Base-by-base conservation (phyloP, 352 stramenopile genomes). In the Phytopythium montanum region DNA sequence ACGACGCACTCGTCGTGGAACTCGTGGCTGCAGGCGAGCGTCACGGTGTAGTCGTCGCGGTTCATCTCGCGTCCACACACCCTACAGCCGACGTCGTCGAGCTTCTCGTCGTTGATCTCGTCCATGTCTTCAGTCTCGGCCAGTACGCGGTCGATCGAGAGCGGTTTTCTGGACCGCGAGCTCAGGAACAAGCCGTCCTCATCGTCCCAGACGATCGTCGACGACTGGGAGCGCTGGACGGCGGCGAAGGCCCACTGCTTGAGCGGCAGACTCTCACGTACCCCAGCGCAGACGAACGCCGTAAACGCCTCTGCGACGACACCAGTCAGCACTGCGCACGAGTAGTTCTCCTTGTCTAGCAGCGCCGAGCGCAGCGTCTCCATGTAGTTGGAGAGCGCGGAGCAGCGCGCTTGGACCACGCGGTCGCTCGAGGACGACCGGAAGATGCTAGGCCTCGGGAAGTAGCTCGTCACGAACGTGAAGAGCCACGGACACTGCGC, bases 1-100 rank as follows among this genome's bases (percentile, higher is more conserved):
- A 85, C 51, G 46, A 77, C 64, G 68, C 75, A 85, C 61, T 82
- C 75, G 46, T 85, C 70, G 62, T 85, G 75, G 65, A 82, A 85
- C 6, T 64, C 49, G 28, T 85, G 73, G 34, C 75, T 68, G 54
- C 73, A 85, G 14, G 29, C 41, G 41, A 85, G 46, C 18, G 31
- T 60, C 18, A 66, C 73, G 4, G 60, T 65, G 46, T 75, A 69
- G 21, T 57, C 61, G 21, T 55, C 62, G 19, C 50, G 60, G 49
- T 50, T 45, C 48, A 69, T 63, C 8, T 21, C 38, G 31, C 58
- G 36, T 21, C 65, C 56, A 21, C 66, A 74, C 16, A 74, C 45
- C 16, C 13, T 8, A 41, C 69, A 77, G 14, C 46, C 42, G 12
- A 5, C 21, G 33, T 21, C 21, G 14, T 2, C 23, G 4, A 23